Conservation (phyloP, 2,329 filamentous ascomycete genomes). For the Macrophomina tecta region DNA sequence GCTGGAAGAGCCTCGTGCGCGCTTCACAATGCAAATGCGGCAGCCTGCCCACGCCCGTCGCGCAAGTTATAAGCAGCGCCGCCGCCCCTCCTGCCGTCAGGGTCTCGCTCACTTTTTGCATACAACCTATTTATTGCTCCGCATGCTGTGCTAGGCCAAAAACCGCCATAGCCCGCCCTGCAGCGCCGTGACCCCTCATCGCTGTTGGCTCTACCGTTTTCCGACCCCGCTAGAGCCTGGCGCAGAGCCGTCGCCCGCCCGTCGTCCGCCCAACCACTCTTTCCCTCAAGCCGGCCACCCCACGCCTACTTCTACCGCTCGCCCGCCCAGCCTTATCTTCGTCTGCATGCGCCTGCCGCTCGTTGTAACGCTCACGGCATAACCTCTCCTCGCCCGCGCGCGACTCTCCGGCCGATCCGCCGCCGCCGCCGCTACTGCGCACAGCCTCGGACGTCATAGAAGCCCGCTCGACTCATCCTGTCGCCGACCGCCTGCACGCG, state of each 20-base stretch:
- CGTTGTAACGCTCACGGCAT: not conserved
- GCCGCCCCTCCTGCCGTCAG: not conserved
- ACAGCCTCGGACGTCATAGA: conserved; percentile 28
- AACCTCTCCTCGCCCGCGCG: conserved; percentile 6
- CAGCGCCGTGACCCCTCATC: conserved; percentile 18
- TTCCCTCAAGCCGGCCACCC: conserved; percentile 15
- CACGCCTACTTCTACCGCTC: conserved; percentile 15
- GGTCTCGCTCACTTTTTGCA: conserved; percentile 5
- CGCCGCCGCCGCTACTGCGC: conserved; percentile 9
- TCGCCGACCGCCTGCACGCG: conserved; percentile 20
- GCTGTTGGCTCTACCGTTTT: conserved; percentile 10
- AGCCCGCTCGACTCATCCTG: conserved; percentile 20
- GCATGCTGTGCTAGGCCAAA: conserved; percentile 11
- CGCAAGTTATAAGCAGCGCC: conserved; percentile 2
- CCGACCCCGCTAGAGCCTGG: conserved; percentile 21
- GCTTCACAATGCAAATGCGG: conserved; percentile 9
- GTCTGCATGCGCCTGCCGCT: not conserved
- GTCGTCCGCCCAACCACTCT: conserved; percentile 19
- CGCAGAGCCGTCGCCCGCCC: conserved; percentile 3
- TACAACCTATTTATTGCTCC: not conserved
- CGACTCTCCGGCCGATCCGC: conserved; percentile 26
- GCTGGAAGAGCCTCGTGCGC: not conserved
- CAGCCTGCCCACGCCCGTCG: not conserved
- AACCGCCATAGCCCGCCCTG: conserved; percentile 5
- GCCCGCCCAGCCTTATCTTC: conserved; percentile 9